Percentiles rank a stretch among this genome's conserved stretches.
Conservation (phyloP, 306 rosid genomes). For the Cajanus cajan region DNA sequence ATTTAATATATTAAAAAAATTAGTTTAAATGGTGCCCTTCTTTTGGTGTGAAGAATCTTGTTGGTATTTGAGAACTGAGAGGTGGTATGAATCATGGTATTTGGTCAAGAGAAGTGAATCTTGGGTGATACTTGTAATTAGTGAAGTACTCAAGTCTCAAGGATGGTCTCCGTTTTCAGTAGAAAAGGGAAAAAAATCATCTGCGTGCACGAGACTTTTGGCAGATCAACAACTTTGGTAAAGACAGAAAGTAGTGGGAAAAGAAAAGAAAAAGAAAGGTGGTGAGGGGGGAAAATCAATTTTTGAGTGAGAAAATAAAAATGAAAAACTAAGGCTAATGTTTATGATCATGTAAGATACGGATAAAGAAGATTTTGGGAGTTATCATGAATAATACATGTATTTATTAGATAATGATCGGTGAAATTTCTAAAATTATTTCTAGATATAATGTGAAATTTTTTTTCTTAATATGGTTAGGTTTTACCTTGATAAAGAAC, state of each 20-base stretch:
- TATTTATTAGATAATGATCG: not conserved
- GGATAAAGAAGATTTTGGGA: slow-evolving; percentile 4
- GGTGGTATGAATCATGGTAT: slow-evolving; percentile 13
- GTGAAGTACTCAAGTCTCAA: slow-evolving; percentile 28
- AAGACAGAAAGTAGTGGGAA: slow-evolving; percentile 30
- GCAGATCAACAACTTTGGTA: slow-evolving; percentile 40
- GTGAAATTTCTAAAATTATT: not conserved
- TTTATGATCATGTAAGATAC: not conserved
- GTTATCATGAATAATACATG: not conserved
- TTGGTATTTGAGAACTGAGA: not conserved
- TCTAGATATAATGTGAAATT: not conserved
- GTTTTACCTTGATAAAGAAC: not conserved
- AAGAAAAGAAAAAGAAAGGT: slow-evolving; percentile 20
- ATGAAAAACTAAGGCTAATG: not conserved
- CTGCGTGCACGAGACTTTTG: slow-evolving; percentile 38
- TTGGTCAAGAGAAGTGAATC: not conserved
- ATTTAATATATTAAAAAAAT: too few relatives aligned
- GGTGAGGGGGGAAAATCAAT: not conserved
- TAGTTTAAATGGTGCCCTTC: slow-evolving; percentile 15
- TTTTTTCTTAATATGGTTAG: not conserved
- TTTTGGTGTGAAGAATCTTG: not conserved
- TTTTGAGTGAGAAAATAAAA: not conserved
- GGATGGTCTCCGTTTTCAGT: slow-evolving; percentile 17
- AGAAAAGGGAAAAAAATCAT: slow-evolving; percentile 21
- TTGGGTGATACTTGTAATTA: not conserved